phyloP scores from a whole-genome alignment of 305 asterid species.

The Fraxinus dipetala region DNA sequence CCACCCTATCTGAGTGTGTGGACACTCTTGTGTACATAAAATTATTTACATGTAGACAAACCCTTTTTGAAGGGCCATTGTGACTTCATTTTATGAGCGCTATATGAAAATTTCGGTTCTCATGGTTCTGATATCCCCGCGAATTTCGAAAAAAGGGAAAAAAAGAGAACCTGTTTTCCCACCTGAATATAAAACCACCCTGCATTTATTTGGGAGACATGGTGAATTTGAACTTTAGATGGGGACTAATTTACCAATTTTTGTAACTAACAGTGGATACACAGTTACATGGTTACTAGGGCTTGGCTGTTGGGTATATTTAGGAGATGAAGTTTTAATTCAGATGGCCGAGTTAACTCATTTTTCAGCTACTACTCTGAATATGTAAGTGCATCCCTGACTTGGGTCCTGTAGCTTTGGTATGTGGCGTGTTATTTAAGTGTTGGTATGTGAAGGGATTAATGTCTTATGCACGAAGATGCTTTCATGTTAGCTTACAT shows the following conservation, averaged over 20 bases:
- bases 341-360: neutral
- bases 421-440: neutral
- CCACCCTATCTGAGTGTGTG: no score
- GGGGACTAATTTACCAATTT: neutral
- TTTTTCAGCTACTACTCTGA: neutral
- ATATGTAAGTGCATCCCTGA: neutral
- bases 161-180: neutral
- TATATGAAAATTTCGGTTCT: neutral
- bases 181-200: neutral
- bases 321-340: neutral
- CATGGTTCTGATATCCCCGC: neutral
- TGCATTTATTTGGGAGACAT: neutral
- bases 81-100: neutral
- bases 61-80: neutral
- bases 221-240: neutral
- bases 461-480: neutral
- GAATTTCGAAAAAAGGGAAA: neutral
- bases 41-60: no score
- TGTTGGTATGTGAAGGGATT: neutral
- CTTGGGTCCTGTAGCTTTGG: neutral
- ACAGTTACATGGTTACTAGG: neutral
- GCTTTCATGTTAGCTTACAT: neutral
- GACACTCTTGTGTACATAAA: no score
- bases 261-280: neutral
- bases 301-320: neutral